Evolutionary conservation across 2,329 filamentous ascomycete species (phyloP).

Genomic region (Neopestalotiopsis rosae): DNA sequence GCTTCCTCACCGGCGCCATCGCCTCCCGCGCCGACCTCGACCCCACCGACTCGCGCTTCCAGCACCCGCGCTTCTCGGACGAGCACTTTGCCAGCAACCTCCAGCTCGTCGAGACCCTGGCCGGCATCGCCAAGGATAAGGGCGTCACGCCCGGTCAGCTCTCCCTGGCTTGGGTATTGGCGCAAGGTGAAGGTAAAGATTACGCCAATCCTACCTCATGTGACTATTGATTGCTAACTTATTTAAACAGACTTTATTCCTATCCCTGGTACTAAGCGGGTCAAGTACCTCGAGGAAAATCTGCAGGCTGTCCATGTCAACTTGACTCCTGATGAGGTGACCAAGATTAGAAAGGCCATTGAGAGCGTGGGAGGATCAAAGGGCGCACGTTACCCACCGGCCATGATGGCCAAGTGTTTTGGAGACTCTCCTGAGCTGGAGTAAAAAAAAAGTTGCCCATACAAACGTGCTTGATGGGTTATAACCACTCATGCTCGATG

Average conservation of each 20-base stretch:
- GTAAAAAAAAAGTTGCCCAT: neutral
- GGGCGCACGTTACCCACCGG: conserved; percentile 18
- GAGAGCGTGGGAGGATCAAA: conserved; percentile 29
- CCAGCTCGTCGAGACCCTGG: conserved; percentile 33
- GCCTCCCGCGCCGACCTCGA: conserved; percentile 49
- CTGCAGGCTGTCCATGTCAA: conserved; percentile 36
- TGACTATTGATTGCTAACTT: too few relatives aligned
- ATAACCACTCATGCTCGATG: neutral
- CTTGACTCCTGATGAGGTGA: conserved; percentile 41
- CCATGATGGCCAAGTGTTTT: conserved; percentile 19
- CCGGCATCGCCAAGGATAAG: conserved; percentile 33
- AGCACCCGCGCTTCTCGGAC: conserved; percentile 47
- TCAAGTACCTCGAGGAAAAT: conserved; percentile 40
- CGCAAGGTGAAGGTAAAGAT: conserved; percentile 45
- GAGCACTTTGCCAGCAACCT: conserved; percentile 58
- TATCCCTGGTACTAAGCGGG: conserved; percentile 40
- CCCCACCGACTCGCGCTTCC: conserved; percentile 42
- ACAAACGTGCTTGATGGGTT: neutral
- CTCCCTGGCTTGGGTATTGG: conserved; percentile 58
- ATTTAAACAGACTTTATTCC: conserved; percentile 49
- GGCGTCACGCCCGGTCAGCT: conserved; percentile 55
- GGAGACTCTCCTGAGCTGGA: conserved; percentile 19
- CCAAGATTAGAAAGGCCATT: conserved; percentile 41
- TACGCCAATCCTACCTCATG: too few relatives aligned
- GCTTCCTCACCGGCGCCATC: conserved; percentile 35